Conservation (phyloP, 1,139 yeast species). For the Kazachstania sp. region DNA sequence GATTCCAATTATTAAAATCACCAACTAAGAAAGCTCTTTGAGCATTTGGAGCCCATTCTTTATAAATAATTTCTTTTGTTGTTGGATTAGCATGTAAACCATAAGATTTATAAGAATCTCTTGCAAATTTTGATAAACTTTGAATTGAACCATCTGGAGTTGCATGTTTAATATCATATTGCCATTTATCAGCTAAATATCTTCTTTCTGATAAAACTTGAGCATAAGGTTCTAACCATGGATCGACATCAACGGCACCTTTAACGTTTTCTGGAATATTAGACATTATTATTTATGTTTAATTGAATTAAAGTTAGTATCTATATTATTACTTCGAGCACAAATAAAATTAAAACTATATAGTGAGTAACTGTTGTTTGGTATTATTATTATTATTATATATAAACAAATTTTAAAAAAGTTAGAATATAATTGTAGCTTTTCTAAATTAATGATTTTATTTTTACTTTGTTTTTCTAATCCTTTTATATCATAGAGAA, state of each 20-base stretch:
- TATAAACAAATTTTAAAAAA: too few species aligned
- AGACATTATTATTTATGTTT: conserved; percentile 8
- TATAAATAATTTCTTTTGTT: conserved; percentile 49
- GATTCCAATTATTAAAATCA: conserved; percentile 82
- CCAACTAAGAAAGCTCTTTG: conserved; percentile 67
- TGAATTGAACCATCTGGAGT: conserved; percentile 29
- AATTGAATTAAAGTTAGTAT: neutral
- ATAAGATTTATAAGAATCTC: conserved; percentile 51
- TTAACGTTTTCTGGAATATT: conserved; percentile 36
- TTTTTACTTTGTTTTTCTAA: too few species aligned
- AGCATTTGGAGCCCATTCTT: conserved; percentile 91
- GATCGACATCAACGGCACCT: conserved; percentile 65
- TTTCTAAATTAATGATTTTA: too few species aligned
- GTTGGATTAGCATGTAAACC: conserved; percentile 61
- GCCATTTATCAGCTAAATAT: conserved; percentile 50
- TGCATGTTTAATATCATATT: conserved; percentile 29
- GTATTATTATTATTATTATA: too few species aligned
- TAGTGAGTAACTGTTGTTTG: too few species aligned
- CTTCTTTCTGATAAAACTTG: conserved; percentile 49
- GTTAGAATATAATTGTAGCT: too few species aligned
- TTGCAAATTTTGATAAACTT: conserved; percentile 37
- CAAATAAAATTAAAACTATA: too few species aligned
- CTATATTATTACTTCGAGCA: neutral
- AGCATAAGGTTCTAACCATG: conserved; percentile 81
- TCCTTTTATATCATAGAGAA: too few species aligned